Evolutionary conservation across 176 grass and related monocot genomes (phyloP).

Genomic region (Juncus inflexus): DNA sequence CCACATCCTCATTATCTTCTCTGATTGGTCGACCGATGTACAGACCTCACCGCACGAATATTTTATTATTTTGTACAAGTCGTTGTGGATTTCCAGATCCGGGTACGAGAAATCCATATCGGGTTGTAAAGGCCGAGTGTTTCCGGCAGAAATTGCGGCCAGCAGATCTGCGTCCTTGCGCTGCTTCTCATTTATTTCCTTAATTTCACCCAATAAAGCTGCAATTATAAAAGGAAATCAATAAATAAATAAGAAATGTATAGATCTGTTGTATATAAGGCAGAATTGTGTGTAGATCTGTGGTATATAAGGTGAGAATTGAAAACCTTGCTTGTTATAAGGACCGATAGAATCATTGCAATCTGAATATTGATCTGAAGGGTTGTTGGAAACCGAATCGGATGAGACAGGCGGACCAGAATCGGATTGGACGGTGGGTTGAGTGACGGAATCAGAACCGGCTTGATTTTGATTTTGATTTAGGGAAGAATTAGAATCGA

Average conservation of each 20-base stretch:
- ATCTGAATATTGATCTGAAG: too few species aligned
- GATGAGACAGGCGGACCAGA: too few species aligned
- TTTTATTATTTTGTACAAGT: constrained; percentile 88
- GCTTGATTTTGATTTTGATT: too few species aligned
- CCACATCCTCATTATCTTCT: constrained; percentile 94
- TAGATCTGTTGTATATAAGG: too few species aligned
- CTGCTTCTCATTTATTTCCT: constrained; percentile 99
- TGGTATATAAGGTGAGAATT: too few species aligned
- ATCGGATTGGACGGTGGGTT: too few species aligned
- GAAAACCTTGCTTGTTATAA: too few species aligned
- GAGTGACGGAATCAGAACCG: too few species aligned
- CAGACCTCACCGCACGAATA: constrained; percentile 97
- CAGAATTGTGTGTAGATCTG: too few species aligned
- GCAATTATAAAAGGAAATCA: constrained; percentile 34
- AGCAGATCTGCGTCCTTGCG: constrained; percentile 91
- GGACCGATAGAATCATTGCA: too few species aligned
- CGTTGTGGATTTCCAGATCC: constrained; percentile 74
- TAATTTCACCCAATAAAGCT: constrained; percentile 96
- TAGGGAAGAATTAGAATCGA: neutral
- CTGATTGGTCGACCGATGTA: constrained; percentile 71
- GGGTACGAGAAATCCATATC: constrained; percentile 83
- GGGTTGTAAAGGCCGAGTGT: constrained; percentile 69
- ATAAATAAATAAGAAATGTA: constrained; percentile 7
- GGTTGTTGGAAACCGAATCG: too few species aligned
- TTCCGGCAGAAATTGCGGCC: constrained; percentile 81